phyloP scores from a whole-genome alignment of 768 basidiomycete genomes.

The Pleurotus ostreatus region DNA sequence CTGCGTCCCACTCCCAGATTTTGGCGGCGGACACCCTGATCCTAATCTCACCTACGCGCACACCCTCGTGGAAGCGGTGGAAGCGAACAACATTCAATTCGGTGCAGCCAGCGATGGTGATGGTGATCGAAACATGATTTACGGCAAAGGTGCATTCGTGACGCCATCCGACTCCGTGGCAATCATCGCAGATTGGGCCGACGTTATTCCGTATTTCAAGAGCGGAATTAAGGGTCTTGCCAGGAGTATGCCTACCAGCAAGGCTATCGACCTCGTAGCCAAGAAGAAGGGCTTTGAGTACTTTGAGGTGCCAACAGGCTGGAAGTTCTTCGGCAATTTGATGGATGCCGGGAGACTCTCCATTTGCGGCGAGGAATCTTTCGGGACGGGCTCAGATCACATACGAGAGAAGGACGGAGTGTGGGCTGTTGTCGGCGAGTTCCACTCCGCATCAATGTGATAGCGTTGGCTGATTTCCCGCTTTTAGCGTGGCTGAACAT shows the following conservation, averaged over 20 bases:
- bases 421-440: constrained; percentile 92
- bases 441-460: not conserved
- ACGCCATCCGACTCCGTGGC: constrained; percentile 98
- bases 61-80: constrained; percentile 88
- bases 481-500: constrained; percentile 92
- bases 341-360: constrained; percentile 99
- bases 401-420: constrained; percentile 99
- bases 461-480: not conserved
- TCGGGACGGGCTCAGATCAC: constrained; percentile 99
- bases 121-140: constrained; percentile 99
- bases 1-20: constrained; percentile 87
- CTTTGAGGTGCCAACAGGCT: constrained; percentile 97
- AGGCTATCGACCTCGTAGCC: constrained; percentile 94
- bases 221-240: constrained; percentile 94
- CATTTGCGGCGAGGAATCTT: constrained; percentile 98
- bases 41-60: constrained; percentile 98
- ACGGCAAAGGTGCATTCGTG: constrained; percentile 96
- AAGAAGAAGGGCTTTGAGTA: constrained; percentile 89
- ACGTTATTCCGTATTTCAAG: constrained; percentile 89
- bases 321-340: constrained; percentile 99
- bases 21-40: constrained; percentile 97
- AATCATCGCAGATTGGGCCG: constrained; percentile 97
- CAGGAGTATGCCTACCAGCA: constrained; percentile 95
- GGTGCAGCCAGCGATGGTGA: constrained; percentile 98
- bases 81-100: constrained; percentile 80